A percentile compares a stretch with the other conserved stretches of the same genome.
Evolutionary conservation across 1,284 basidiomycete genomes (phyloP).

Genomic region (Thelephora terrestris): DNA sequence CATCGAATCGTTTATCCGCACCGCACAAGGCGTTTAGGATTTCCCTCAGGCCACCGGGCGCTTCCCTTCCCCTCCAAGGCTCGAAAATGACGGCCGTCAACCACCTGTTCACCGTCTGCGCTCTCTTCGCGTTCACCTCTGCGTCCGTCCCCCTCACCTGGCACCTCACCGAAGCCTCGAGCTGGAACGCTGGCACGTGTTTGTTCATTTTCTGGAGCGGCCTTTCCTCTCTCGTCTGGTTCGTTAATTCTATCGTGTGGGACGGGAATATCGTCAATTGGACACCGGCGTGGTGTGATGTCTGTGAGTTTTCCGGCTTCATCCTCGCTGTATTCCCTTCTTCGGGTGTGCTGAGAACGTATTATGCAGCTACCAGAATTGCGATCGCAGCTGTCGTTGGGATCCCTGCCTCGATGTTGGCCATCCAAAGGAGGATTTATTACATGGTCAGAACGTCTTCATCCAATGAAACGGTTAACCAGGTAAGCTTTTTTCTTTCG

Average conservation of each 20-base stretch:
- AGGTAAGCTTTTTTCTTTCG: background rate
- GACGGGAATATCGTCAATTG: constrained; percentile 20
- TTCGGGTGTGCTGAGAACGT: background rate
- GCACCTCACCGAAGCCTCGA: constrained; percentile 1
- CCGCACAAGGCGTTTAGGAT: no score
- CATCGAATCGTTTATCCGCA: no score
- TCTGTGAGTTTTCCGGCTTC: constrained; percentile 23
- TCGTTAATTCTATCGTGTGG: constrained; percentile 30
- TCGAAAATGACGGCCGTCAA: background rate
- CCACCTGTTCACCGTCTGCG: constrained; percentile 1
- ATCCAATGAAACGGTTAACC: background rate
- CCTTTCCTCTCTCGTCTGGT: constrained; percentile 18
- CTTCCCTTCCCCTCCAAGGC: background rate
- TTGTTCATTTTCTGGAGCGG: constrained; percentile 14
- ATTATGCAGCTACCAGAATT: background rate
- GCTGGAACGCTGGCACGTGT: constrained; percentile 12
- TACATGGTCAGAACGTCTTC: background rate
- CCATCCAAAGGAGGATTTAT: background rate
- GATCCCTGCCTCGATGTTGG: background rate
- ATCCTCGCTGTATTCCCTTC: background rate
- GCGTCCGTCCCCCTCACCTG: constrained; percentile 2
- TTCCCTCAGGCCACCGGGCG: no score
- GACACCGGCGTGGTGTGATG: constrained; percentile 34
- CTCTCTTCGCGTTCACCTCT: constrained; percentile 3
- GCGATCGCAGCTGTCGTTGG: background rate